These are phyloP conservation scores for Paratinospora sagittata DNA, from an alignment of 164 flowering plant genomes.

Conservation along the genomic window DNA sequence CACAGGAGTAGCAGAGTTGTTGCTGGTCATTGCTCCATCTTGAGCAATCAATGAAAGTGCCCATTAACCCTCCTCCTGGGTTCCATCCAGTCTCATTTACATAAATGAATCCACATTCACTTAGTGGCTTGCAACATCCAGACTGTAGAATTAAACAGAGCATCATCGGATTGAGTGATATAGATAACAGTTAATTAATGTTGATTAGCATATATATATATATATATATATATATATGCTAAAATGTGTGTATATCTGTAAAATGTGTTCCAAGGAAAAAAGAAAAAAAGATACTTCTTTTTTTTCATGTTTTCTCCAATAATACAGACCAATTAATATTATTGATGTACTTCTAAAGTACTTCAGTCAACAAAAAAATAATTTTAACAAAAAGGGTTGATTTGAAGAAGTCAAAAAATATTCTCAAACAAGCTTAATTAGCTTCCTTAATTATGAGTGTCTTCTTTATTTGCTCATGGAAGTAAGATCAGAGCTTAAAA, in stretches of 20 bases:
- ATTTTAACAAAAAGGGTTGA: background rate
- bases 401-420: background rate
- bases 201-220: too few relatives aligned
- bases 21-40: slow-evolving; percentile 74
- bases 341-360: too few relatives aligned
- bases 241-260: background rate
- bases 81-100: slow-evolving; percentile 71
- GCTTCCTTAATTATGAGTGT: too few relatives aligned
- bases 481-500: background rate
- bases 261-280: background rate
- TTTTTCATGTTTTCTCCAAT: too few relatives aligned
- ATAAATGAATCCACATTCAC: slow-evolving; percentile 60
- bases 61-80: slow-evolving; percentile 29
- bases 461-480: background rate
- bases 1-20: slow-evolving; percentile 62
- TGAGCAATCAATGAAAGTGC: slow-evolving; percentile 40
- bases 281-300: background rate
- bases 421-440: background rate
- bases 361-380: too few relatives aligned
- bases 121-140: slow-evolving; percentile 97
- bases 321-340: too few relatives aligned
- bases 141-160: slow-evolving; percentile 44
- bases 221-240: too few relatives aligned
- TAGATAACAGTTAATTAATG: too few relatives aligned
- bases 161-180: too few relatives aligned